Percentiles rank a stretch among this genome's conserved stretches.
These are phyloP conservation scores for Boletus subparvulus DNA, from an alignment of 768 basidiomycete genomes.

Conservation along the genomic window DNA sequence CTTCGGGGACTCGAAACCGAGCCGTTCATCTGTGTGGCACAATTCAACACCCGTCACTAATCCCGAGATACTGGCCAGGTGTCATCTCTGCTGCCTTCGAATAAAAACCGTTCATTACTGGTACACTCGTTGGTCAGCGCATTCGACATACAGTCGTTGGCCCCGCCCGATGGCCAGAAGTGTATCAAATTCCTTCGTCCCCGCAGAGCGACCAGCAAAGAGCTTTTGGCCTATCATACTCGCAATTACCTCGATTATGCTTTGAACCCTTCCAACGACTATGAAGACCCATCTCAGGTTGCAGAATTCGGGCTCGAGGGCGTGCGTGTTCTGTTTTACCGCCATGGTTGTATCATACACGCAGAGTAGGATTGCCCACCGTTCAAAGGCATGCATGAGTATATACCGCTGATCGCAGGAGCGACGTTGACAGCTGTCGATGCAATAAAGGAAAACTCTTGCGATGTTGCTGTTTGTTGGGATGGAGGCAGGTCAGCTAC, in stretches of 20 bases:
- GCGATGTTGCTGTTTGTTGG: conserved; percentile 79
- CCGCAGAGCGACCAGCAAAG: conserved; percentile 49
- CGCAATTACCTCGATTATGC: conserved; percentile 67
- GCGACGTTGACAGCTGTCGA: conserved; percentile 74
- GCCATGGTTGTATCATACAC: neutral
- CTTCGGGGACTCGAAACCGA: neutral
- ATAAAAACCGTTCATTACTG: conserved; percentile 59
- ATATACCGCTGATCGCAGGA: conserved; percentile 72
- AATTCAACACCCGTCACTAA: neutral
- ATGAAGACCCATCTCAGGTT: conserved; percentile 17
- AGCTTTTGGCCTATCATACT: conserved; percentile 69
- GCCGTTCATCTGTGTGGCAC: neutral
- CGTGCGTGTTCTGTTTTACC: conserved; percentile 34
- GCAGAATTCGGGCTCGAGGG: conserved; percentile 61
- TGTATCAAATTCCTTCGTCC: conserved; percentile 53
- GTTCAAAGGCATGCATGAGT: conserved; percentile 67
- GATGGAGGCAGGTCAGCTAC: conserved; percentile 77
- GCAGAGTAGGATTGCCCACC: conserved; percentile 72
- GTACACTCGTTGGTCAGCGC: conserved; percentile 64
- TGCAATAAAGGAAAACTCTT: conserved; percentile 48
- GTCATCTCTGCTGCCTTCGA: conserved; percentile 65
- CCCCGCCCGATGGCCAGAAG: conserved; percentile 19
- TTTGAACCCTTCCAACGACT: conserved; percentile 36
- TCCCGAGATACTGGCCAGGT: conserved; percentile 27
- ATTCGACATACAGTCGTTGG: conserved; percentile 46